A percentile compares a stretch with the other conserved stretches of the same genome.
Conservation (phyloP, 73 alveolate species). For the Stentor coeruleus region DNA sequence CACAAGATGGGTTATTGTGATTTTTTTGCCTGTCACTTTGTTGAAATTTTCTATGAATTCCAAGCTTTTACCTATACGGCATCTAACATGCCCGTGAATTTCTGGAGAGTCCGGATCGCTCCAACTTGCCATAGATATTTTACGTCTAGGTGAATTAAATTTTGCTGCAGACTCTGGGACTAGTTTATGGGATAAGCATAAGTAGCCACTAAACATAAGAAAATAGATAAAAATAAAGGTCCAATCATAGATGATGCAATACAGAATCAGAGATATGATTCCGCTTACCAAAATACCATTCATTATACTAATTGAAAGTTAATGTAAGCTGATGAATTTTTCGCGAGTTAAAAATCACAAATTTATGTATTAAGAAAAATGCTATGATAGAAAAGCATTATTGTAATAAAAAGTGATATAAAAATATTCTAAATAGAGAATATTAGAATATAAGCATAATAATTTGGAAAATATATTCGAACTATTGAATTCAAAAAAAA, state of each 20-base stretch:
- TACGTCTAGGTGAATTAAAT: not conserved
- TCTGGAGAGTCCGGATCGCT: conserved; percentile 2
- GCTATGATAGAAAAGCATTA: too few species aligned
- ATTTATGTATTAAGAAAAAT: too few species aligned
- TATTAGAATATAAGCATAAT: too few species aligned
- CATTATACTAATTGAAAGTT: too few species aligned
- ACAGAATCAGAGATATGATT: not conserved
- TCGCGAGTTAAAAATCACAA: too few species aligned
- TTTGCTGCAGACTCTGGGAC: not conserved
- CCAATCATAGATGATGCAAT: not conserved
- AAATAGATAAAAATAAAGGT: too few species aligned
- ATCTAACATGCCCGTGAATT: not conserved
- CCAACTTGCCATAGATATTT: not conserved
- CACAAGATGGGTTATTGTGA: not conserved
- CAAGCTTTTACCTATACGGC: not conserved
- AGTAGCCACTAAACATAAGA: not conserved
- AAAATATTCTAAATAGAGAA: too few species aligned
- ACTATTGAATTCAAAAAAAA: too few species aligned
- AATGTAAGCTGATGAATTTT: too few species aligned
- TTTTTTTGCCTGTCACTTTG: not conserved
- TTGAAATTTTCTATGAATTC: not conserved
- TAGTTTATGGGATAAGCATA: not conserved
- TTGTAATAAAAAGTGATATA: too few species aligned
- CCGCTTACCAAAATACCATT: not conserved
- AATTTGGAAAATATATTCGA: too few species aligned